phyloP scores from a whole-genome alignment of 2,329 filamentous ascomycete species.

The Microcera coccophila region DNA sequence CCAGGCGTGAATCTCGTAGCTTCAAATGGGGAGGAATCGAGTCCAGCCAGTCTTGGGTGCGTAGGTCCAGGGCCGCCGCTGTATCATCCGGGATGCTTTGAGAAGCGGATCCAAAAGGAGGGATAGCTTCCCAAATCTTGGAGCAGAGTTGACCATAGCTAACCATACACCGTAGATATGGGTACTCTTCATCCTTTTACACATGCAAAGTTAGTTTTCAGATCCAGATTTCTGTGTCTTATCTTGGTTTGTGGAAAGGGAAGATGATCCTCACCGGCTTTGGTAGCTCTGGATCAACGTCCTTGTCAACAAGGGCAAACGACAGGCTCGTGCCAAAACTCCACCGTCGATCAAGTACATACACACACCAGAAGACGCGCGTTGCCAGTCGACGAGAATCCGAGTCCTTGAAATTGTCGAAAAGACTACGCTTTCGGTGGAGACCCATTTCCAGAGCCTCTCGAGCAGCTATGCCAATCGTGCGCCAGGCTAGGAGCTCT shows the following conservation, averaged over 20 bases:
- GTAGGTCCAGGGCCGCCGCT: conserved; percentile 38
- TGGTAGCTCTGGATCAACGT: conserved; percentile 46
- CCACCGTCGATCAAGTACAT: conserved; percentile 49
- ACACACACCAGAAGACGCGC: conserved; percentile 49
- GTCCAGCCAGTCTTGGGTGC: conserved; percentile 43
- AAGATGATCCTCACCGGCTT: conserved; percentile 34
- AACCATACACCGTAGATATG: conserved; percentile 46
- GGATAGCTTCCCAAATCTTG: conserved; percentile 45
- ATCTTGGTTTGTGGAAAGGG: too few relatives aligned
- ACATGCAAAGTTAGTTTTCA: background rate
- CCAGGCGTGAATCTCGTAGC: conserved; percentile 36
- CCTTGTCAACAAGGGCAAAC: conserved; percentile 45
- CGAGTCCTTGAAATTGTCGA: conserved; percentile 35
- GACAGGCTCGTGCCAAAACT: conserved; percentile 50
- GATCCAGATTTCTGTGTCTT: background rate
- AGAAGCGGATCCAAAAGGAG: conserved; percentile 32
- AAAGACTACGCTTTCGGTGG: conserved; percentile 42
- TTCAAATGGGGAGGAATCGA: conserved; percentile 41
- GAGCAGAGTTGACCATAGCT: conserved; percentile 44
- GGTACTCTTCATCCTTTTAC: conserved; percentile 29
- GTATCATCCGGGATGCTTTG: conserved; percentile 37
- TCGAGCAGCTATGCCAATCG: conserved; percentile 44
- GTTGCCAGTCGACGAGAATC: conserved; percentile 30
- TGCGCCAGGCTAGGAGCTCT: conserved; percentile 46
- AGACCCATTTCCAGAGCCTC: conserved; percentile 47